Percentiles rank a stretch among this genome's conserved stretches.
Evolutionary conservation across 1,284 basidiomycete species (phyloP).

Genomic region (Apiotrichum gracile): DNA sequence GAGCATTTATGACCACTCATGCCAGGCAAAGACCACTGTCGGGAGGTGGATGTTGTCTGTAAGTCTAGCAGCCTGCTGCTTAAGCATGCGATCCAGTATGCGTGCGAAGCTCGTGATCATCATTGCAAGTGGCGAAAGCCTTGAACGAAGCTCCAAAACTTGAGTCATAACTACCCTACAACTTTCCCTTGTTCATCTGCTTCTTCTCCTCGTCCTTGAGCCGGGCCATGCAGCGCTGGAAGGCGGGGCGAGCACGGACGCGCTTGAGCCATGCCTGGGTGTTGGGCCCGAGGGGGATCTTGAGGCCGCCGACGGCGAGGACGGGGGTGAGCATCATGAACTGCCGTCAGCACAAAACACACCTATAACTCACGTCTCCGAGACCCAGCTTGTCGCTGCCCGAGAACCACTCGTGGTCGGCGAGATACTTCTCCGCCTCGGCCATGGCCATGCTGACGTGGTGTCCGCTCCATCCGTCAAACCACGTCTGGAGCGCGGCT

Average conservation of each 20-base stretch:
- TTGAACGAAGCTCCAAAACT: no score
- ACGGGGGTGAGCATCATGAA: slow-evolving; percentile 11
- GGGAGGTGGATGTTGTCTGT: no score
- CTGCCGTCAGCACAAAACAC: neutral
- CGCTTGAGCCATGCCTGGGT: slow-evolving; percentile 7
- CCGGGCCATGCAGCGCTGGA: slow-evolving; percentile 3
- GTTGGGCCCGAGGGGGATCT: slow-evolving; percentile 4
- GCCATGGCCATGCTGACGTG: neutral
- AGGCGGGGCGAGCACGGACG: slow-evolving; percentile 11
- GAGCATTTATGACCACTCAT: no score
- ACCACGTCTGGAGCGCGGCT: neutral
- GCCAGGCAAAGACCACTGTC: no score
- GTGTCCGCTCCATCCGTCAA: neutral
- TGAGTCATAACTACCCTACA: neutral
- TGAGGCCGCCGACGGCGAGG: neutral
- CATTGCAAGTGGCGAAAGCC: no score
- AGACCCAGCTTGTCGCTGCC: slow-evolving; percentile 7
- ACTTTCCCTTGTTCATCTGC: slow-evolving; percentile 5
- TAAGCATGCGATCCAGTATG: no score
- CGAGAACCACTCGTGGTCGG: neutral
- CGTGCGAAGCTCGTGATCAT: no score
- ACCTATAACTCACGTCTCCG: slow-evolving; percentile 2
- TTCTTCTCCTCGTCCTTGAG: slow-evolving; percentile 8
- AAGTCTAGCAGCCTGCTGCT: no score
- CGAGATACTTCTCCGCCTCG: slow-evolving; percentile 3